Evolutionary conservation across 805 yeast genomes (phyloP).

Genomic region (Lipomyces kockii): DNA sequence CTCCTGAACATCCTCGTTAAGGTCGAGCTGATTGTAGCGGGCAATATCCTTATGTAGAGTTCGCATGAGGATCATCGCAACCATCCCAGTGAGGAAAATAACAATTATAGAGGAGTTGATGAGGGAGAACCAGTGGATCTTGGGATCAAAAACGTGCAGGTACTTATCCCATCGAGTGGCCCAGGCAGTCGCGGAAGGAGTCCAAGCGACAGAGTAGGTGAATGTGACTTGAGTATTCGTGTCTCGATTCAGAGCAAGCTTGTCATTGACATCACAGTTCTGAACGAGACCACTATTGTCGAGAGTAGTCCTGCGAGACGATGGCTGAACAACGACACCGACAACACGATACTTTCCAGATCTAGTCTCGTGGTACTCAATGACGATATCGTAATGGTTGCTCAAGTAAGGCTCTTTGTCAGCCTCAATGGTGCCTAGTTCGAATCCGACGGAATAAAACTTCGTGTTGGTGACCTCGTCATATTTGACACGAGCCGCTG

Average conservation of each 20-base stretch:
- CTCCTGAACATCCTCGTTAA: slow-evolving; percentile 79
- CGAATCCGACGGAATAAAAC: slow-evolving; percentile 82
- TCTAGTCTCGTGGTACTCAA: slow-evolving; percentile 82
- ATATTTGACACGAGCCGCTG: slow-evolving; percentile 67
- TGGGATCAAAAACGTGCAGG: slow-evolving; percentile 86
- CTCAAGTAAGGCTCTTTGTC: slow-evolving; percentile 62
- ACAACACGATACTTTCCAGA: slow-evolving; percentile 80
- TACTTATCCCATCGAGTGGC: slow-evolving; percentile 99
- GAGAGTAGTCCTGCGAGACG: slow-evolving; percentile 55
- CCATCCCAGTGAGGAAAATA: slow-evolving; percentile 71
- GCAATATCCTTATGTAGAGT: slow-evolving; percentile 84
- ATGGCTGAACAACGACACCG: slow-evolving; percentile 80
- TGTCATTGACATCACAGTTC: slow-evolving; percentile 41
- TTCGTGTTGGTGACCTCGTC: slow-evolving; percentile 63
- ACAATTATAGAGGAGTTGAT: slow-evolving; percentile 85
- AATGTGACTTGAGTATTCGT: slow-evolving; percentile 65
- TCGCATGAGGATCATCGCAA: slow-evolving; percentile 75
- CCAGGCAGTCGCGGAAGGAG: slow-evolving; percentile 77
- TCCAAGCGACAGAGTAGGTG: slow-evolving; percentile 83
- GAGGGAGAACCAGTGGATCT: slow-evolving; percentile 94
- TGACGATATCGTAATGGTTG: slow-evolving; percentile 77
- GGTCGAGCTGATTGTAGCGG: slow-evolving; percentile 84
- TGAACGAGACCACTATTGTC: slow-evolving; percentile 42
- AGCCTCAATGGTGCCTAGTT: slow-evolving; percentile 71
- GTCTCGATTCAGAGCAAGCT: slow-evolving; percentile 48